A percentile compares a stretch with the other conserved stretches of the same genome.
phyloP scores from a whole-genome alignment of 768 basidiomycete genomes.

The Termitomyces sp. region DNA sequence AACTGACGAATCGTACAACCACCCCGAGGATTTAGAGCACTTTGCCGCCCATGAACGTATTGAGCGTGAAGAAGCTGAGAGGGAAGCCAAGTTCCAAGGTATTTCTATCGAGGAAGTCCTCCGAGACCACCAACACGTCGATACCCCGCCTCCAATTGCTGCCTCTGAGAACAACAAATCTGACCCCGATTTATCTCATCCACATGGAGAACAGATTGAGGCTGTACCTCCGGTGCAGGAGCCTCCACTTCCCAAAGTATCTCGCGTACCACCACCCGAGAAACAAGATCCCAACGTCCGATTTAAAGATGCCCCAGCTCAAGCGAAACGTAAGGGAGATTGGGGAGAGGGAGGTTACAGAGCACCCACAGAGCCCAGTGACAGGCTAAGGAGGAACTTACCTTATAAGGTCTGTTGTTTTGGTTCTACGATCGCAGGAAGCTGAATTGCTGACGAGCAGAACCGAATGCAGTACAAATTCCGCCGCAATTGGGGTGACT shows the following conservation, averaged over 20 bases:
- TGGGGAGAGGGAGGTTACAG: constrained; percentile 75
- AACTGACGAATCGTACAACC: constrained; percentile 89
- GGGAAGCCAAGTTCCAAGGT: constrained; percentile 81
- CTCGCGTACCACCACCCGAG: constrained; percentile 56
- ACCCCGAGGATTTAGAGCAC: constrained; percentile 91
- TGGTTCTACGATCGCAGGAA: neutral
- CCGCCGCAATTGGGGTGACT: constrained; percentile 83
- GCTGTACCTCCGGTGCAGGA: constrained; percentile 18
- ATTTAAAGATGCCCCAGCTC: constrained; percentile 49
- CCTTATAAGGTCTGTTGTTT: constrained; percentile 74
- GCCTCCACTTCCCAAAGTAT: constrained; percentile 40
- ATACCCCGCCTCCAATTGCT: constrained; percentile 7
- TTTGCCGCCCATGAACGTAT: constrained; percentile 86
- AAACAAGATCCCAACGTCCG: constrained; percentile 62
- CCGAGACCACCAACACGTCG: constrained; percentile 37
- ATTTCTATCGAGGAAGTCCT: constrained; percentile 70
- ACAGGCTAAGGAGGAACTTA: constrained; percentile 77
- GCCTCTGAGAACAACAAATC: constrained; percentile 2
- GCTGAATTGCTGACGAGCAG: constrained; percentile 42
- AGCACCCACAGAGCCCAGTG: constrained; percentile 63
- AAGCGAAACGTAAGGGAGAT: constrained; percentile 49
- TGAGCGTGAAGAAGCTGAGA: constrained; percentile 76
- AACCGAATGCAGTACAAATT: constrained; percentile 83
- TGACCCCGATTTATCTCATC: constrained; percentile 17
- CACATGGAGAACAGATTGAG: constrained; percentile 29